Conservation (phyloP, 2,329 filamentous ascomycete genomes). For the Alternaria gansuensis region DNA sequence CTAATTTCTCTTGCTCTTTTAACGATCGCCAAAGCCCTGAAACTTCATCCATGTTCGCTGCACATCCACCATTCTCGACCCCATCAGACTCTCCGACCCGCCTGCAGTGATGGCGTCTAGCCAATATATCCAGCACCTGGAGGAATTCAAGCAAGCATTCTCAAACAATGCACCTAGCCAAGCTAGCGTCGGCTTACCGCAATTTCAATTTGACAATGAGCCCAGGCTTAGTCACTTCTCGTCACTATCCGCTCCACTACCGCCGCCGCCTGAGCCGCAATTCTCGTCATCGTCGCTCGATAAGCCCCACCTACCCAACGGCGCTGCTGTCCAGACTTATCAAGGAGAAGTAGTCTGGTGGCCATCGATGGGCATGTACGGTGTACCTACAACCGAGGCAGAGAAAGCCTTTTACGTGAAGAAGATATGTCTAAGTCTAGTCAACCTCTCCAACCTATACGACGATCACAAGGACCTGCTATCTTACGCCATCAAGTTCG, state of each 20-base stretch:
- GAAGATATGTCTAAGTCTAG: neutral
- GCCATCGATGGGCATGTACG: neutral
- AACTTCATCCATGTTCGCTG: neutral
- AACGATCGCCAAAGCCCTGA: neutral
- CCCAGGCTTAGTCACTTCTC: neutral
- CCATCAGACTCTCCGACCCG: neutral
- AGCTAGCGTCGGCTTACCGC: neutral
- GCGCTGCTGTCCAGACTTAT: neutral
- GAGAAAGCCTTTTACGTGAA: neutral
- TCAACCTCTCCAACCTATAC: slow-evolving; percentile 1
- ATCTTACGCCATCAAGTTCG: neutral
- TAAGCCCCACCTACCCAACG: neutral
- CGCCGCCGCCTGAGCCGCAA: neutral
- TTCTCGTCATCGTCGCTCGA: neutral
- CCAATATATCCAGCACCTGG: neutral
- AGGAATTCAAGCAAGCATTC: neutral
- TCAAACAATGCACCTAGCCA: no score
- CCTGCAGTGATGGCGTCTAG: neutral
- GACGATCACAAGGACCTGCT: neutral
- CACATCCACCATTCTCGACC: neutral
- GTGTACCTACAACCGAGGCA: neutral
- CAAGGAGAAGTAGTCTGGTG: neutral
- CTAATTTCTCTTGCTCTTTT: neutral
- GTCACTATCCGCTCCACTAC: neutral
- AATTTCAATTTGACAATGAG: neutral